Conservation (phyloP, 2,329 filamentous ascomycete species). For the Trichoderma sp. region DNA sequence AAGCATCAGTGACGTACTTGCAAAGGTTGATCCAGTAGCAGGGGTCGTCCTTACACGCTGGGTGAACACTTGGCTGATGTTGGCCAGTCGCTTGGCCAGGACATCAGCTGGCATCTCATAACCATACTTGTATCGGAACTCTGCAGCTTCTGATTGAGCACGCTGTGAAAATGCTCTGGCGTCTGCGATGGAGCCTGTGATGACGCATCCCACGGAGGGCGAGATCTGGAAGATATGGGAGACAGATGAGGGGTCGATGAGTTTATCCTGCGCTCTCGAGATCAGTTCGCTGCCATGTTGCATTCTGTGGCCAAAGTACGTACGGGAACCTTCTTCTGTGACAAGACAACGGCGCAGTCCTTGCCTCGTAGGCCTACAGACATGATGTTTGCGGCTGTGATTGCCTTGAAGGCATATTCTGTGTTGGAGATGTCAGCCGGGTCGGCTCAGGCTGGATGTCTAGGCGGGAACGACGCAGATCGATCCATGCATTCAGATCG, state of each 20-base stretch:
- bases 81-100: conserved; percentile 91
- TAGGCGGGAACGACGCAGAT: background rate
- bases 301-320: conserved; percentile 35
- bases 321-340: conserved; percentile 99
- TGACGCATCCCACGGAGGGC: conserved; percentile 93
- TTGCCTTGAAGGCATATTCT: conserved; percentile 99
- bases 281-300: conserved; percentile 22
- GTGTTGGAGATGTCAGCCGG: conserved; percentile 28
- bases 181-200: conserved; percentile 98
- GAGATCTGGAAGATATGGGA: conserved; percentile 98
- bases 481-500: background rate
- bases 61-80: conserved; percentile 99
- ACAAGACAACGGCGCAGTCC: conserved; percentile 93
- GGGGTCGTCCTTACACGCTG: conserved; percentile 64
- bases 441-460: background rate
- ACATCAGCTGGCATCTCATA: conserved; percentile 99
- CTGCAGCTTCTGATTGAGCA: conserved; percentile 90
- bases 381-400: conserved; percentile 98
- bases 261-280: conserved; percentile 71
- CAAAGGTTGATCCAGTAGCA: background rate
- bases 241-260: conserved; percentile 95
- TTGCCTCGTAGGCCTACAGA: conserved; percentile 94
- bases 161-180: conserved; percentile 89
- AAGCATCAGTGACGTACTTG: conserved; percentile 11
- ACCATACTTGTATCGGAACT: conserved; percentile 97